Evolutionary conservation across 2,329 filamentous ascomycete genomes (phyloP), one percentile per base, ranked within the genome.

Genomic region (Phyllosticta citribraziliensis): DNA sequence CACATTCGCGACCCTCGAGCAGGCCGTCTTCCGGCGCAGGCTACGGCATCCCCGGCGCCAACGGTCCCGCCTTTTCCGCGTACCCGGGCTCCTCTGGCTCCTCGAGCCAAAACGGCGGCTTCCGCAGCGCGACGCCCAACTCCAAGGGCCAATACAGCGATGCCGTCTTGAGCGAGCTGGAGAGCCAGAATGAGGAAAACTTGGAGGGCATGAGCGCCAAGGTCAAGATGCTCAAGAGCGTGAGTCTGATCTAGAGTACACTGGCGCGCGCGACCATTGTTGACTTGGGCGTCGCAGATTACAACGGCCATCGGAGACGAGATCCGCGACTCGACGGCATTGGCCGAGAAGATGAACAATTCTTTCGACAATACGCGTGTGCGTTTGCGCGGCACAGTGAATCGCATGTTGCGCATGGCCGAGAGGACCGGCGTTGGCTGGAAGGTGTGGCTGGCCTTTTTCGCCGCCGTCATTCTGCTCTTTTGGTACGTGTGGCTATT

Each of bases 281-380:
- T 47, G n/a, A 22, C 52, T 52, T 19, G 35, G 19, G 27, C 20
- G 17, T n/a, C 22, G 24, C 61, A 94, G 89, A 88, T 99, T 78
- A 96, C 92, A 0, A 78, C 90, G 47, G 90, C 92, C 5, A 99
- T 99, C 66, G 94, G 94, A 65, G 90, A 95, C 70, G 94, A 97
- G 76, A 97, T 97, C 70, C 85, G 93, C 67, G 89, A 96, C 65
- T 94, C 89, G 14, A 89, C 90, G 2, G 87, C 89, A 1, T 82
- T 97, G 3, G 89, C 91, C 2, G 91, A 97, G 68, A 93, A 91
- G 76, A 96, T 99, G 87, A 97, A 97, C 74, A 90, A 96, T 70
- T 84, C 85, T 5, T 99, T 97, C 72, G 93, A 97, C 72, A 85
- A 84, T 68, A 95, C 93, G 58, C 81, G 92, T 35, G 77, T 91